These are phyloP conservation scores for Boletus insuetus DNA, from an alignment of 768 basidiomycete species.

Conservation along the genomic window DNA sequence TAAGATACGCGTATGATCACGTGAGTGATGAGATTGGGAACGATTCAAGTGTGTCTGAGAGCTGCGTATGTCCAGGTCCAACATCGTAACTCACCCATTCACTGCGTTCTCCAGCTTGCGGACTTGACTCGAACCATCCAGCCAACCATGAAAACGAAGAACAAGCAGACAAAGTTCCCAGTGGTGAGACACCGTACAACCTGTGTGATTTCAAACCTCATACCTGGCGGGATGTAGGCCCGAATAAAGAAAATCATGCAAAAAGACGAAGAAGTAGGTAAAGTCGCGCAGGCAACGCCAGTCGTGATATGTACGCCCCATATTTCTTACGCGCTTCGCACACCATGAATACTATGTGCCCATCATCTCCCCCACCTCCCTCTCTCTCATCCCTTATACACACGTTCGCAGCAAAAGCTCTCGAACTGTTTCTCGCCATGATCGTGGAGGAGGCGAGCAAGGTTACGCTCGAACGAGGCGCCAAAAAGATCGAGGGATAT, in stretches of 20 bases:
- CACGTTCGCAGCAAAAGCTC: conserved; percentile 75
- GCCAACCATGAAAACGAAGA: conserved; percentile 76
- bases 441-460: conserved; percentile 81
- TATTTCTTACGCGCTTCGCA: conserved; percentile 12
- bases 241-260: conserved; percentile 99
- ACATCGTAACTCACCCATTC: not conserved
- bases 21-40: conserved; percentile 24
- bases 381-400: not conserved
- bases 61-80: conserved; percentile 9
- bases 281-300: conserved; percentile 94
- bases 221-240: conserved; percentile 52
- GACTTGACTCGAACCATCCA: not conserved
- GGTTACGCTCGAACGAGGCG: conserved; percentile 73
- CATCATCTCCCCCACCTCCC: not conserved
- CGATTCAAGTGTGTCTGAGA: too few relatives aligned
- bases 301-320: conserved; percentile 88
- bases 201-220: not conserved
- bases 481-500: conserved; percentile 89
- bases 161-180: conserved; percentile 89
- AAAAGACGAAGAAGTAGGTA: conserved; percentile 98
- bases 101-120: not conserved
- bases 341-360: conserved; percentile 4
- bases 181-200: conserved; percentile 52
- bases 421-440: conserved; percentile 86
- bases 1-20: conserved; percentile 11